These are phyloP conservation scores for Fusarium penzigii DNA, from an alignment of 2,329 filamentous ascomycete species.

Conservation along the genomic window DNA sequence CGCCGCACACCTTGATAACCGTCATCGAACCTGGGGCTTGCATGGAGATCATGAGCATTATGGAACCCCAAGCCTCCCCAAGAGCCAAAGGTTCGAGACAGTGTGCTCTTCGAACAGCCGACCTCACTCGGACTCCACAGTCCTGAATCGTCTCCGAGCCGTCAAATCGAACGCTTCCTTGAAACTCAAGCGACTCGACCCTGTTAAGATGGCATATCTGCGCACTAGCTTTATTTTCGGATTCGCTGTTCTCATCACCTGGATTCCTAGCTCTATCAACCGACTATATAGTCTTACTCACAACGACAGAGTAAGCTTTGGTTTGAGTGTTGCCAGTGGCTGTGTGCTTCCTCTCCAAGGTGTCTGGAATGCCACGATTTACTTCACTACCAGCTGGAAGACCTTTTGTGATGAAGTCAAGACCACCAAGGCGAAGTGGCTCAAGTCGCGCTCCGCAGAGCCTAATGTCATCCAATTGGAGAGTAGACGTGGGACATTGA, in stretches of 20 bases:
- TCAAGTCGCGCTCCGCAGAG: constrained; percentile 4
- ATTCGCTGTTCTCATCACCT: constrained; percentile 59
- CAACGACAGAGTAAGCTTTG: constrained; percentile 53
- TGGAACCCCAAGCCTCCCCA: constrained; percentile 11
- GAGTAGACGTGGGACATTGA: constrained; percentile 25
- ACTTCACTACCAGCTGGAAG: constrained; percentile 64
- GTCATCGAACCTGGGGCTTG: constrained; percentile 27
- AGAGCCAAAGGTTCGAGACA: constrained; percentile 30
- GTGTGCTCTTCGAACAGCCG: constrained; percentile 30
- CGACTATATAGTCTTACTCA: constrained; percentile 67
- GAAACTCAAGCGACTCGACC: constrained; percentile 44
- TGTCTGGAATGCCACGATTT: constrained; percentile 79
- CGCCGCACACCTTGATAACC: constrained; percentile 14
- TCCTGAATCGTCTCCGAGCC: constrained; percentile 25
- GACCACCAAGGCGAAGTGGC: constrained; percentile 13
- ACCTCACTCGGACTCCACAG: constrained; percentile 6
- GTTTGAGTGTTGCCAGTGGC: constrained; percentile 67
- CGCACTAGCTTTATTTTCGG: constrained; percentile 63
- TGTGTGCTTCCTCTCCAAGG: constrained; percentile 76
- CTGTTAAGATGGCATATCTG: constrained; percentile 60
- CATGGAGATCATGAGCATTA: constrained; percentile 17
- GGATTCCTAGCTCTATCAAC: constrained; percentile 70
- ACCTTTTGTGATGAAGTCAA: constrained; percentile 30
- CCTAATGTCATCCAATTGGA: constrained; percentile 26
- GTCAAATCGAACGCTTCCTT: constrained; percentile 32